Evolutionary conservation across 306 rosid genomes (phyloP), one percentile per base, ranked within the genome.

Genomic region (Aeschynomene evenia): DNA sequence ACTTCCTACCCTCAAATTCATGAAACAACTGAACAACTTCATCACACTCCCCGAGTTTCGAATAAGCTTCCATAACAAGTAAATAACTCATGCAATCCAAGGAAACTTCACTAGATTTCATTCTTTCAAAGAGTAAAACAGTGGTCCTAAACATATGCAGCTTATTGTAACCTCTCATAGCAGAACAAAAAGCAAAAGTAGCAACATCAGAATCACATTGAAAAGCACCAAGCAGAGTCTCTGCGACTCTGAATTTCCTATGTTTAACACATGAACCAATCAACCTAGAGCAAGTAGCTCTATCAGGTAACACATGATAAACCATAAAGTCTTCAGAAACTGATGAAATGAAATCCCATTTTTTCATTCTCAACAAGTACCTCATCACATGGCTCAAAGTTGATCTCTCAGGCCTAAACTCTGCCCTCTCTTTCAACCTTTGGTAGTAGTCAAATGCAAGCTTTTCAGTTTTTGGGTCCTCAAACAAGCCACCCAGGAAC

Each of bases 101-200:
- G 70, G 46, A 56, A 67, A 83, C 48, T 40, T 59, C 26, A 3
- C 56, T 33, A 7, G 77, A 78, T 64, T 73, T 79, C 91, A 85
- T 39, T 63, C 54, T 13, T 4, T 77, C 80, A 28, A 63, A 87
- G 43, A 84, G 56, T 19, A 42, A 73, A 37, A 85, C 66, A 24
- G 83, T 85, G 50, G 76, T 83, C 74, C 79, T 83, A 81, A 72
- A 85, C 93, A 90, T 90, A 45, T 87, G 96, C 70, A 90, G 77
- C 85, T 78, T 81, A 57, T 90, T 90, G 26, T 90, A 90, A 55
- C 82, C 81, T 78, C 61, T 75, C 81, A 90, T 75, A 9, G 86
- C 85, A n/a, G 84, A 80, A 63, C 77, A 79, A 71, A 78, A 83
- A 11, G 86, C 91, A 9, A 60, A 63, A 7, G 60, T 58, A 73